These are phyloP conservation scores for Termitomyces sp. DNA, from an alignment of 768 basidiomycete species.

Conservation along the genomic window DNA sequence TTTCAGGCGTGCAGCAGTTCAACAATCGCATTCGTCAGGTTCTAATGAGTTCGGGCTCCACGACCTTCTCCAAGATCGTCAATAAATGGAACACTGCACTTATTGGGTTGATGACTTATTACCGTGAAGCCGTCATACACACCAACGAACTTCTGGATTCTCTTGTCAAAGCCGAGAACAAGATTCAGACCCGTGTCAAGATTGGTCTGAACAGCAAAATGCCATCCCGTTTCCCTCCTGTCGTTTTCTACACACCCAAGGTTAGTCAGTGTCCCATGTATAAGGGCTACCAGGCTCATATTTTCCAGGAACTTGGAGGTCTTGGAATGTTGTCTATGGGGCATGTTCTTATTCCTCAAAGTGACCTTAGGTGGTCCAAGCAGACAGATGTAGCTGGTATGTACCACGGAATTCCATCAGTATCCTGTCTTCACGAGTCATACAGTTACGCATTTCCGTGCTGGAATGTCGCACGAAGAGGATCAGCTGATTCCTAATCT, in stretches of 20 bases:
- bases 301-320: conserved; percentile 80
- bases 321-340: conserved; percentile 99
- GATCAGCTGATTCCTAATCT: conserved; percentile 95
- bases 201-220: conserved; percentile 99
- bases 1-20: conserved; percentile 84
- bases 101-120: conserved; percentile 96
- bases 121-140: conserved; percentile 95
- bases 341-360: conserved; percentile 96
- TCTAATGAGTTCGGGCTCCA: conserved; percentile 97
- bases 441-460: conserved; percentile 94
- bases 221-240: conserved; percentile 98
- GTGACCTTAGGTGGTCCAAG: conserved; percentile 95
- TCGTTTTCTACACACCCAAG: conserved; percentile 95
- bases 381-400: conserved; percentile 92
- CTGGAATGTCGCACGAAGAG: conserved; percentile 96
- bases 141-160: conserved; percentile 95
- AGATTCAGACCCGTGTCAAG: conserved; percentile 99
- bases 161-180: conserved; percentile 98
- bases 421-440: background rate
- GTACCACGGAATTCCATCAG: conserved; percentile 9
- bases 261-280: conserved; percentile 24
- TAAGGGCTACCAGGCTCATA: background rate
- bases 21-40: conserved; percentile 97
- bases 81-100: conserved; percentile 97
- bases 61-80: conserved; percentile 98